phyloP scores from a whole-genome alignment of 2,329 filamentous ascomycete species.

The Pyricularia grisea region DNA sequence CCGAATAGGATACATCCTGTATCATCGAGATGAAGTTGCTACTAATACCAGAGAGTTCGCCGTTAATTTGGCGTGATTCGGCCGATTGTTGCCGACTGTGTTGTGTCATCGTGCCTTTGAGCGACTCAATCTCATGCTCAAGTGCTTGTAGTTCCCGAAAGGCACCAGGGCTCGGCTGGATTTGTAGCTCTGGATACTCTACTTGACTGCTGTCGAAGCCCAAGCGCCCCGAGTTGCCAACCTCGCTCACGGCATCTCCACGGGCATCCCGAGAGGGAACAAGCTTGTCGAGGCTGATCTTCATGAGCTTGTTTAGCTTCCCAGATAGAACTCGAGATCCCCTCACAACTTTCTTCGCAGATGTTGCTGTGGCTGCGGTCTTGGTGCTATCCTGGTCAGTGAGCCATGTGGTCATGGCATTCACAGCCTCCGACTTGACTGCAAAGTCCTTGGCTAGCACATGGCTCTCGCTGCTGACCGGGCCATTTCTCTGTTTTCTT shows the following conservation, averaged over 20 bases:
- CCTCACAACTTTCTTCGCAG: not conserved
- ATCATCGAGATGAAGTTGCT: not conserved
- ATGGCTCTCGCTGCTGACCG: slow-evolving; percentile 14
- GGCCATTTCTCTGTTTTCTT: slow-evolving; percentile 17
- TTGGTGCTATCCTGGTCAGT: slow-evolving; percentile 13
- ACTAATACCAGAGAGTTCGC: not conserved
- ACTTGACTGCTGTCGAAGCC: slow-evolving; percentile 8
- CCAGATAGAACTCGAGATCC: not conserved
- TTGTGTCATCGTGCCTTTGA: slow-evolving; percentile 8
- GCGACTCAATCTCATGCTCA: slow-evolving; percentile 12
- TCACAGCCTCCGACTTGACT: slow-evolving; percentile 10
- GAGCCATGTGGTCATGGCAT: slow-evolving; percentile 15
- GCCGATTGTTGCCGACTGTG: not conserved
- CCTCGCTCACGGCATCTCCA: too few relatives aligned
- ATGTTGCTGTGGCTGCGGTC: not conserved
- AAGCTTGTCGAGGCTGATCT: slow-evolving; percentile 14
- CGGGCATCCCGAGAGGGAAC: slow-evolving; percentile 9
- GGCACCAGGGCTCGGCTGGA: slow-evolving; percentile 10
- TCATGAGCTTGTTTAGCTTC: not conserved
- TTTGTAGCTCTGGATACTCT: slow-evolving; percentile 15
- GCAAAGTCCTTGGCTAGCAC: slow-evolving; percentile 21
- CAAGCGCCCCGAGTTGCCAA: slow-evolving; percentile 5
- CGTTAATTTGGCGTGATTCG: not conserved
- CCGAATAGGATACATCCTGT: not conserved
- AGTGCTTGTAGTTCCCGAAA: slow-evolving; percentile 13